Conservation (phyloP, 441 rosid genomes). For the Eutrema salsugineum region DNA sequence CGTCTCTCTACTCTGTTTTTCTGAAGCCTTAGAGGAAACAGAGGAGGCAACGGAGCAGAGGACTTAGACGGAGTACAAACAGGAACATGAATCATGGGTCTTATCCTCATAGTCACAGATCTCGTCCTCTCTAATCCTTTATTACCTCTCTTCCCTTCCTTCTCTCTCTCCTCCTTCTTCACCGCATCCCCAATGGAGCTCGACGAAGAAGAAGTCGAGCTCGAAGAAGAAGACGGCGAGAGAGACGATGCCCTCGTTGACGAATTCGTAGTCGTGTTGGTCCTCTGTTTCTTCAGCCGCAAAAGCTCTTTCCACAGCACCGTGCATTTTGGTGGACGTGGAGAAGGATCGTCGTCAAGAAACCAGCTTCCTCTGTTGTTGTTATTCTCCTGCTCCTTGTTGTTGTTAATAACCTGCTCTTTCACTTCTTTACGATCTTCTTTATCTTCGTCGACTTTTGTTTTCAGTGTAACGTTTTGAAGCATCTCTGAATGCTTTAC, state of each 20-base stretch:
- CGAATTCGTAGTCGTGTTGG: conserved; percentile 25
- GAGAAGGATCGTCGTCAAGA: conserved; percentile 92
- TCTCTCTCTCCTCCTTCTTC: conserved; percentile 45
- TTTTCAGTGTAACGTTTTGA: conserved; percentile 50
- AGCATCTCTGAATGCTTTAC: conserved; percentile 73
- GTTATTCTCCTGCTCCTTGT: conserved; percentile 36
- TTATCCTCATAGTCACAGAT: conserved; percentile 73
- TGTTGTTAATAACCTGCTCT: conserved; percentile 25
- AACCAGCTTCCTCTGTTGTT: conserved; percentile 54
- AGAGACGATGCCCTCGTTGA: conserved; percentile 53
- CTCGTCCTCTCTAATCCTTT: conserved; percentile 89
- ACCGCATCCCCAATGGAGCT: conserved; percentile 53
- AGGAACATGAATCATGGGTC: conserved; percentile 91
- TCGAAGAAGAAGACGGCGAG: conserved; percentile 73
- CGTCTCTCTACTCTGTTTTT: conserved; percentile 60
- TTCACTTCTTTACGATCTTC: conserved; percentile 28
- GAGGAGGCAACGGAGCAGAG: conserved; percentile 59
- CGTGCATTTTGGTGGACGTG: conserved; percentile 93
- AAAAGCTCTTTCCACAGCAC: conserved; percentile 94
- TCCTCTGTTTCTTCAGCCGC: conserved; percentile 68
- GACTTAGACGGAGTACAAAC: conserved; percentile 67
- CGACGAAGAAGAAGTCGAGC: conserved; percentile 75
- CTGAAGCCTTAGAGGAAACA: conserved; percentile 52
- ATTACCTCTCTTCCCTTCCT: conserved; percentile 70
- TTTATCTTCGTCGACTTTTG: conserved; percentile 35